phyloP scores from a whole-genome alignment of 306 rosid genomes.

The Sicyos edulis region DNA sequence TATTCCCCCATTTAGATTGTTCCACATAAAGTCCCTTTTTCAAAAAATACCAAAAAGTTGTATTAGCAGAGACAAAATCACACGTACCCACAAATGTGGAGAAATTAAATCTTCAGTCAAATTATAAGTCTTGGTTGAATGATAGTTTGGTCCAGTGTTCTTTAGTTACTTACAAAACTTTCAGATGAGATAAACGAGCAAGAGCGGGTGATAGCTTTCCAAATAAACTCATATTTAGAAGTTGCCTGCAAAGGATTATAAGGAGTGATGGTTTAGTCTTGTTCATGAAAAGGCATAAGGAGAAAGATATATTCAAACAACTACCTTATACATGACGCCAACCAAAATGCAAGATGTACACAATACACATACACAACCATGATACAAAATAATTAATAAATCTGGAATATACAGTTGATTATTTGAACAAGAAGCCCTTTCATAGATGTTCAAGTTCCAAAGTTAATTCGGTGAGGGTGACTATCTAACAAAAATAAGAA shows the following conservation, averaged over 20 bases:
- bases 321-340: background rate
- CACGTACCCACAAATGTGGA: conserved; percentile 15
- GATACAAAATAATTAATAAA: background rate
- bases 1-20: conserved; percentile 62
- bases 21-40: conserved; percentile 92
- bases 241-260: conserved; percentile 54
- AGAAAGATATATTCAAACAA: background rate
- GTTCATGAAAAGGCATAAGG: background rate
- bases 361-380: background rate
- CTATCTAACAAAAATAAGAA: background rate
- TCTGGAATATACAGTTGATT: background rate
- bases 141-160: background rate
- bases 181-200: conserved; percentile 49
- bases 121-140: background rate
- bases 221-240: conserved; percentile 43
- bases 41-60: conserved; percentile 25
- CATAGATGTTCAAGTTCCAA: conserved; percentile 7
- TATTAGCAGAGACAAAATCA: conserved; percentile 27
- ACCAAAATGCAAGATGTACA: background rate
- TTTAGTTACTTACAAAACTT: conserved; percentile 53
- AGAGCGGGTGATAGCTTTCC: conserved; percentile 79
- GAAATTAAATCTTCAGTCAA: conserved; percentile 1
- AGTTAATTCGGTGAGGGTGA: background rate
- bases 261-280: conserved; percentile 6
- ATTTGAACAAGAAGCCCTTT: conserved; percentile 2